Evolutionary conservation across 2,329 filamentous ascomycete species (phyloP), one percentile per base, ranked within the genome.

Genomic region (Blumeria hordei): DNA sequence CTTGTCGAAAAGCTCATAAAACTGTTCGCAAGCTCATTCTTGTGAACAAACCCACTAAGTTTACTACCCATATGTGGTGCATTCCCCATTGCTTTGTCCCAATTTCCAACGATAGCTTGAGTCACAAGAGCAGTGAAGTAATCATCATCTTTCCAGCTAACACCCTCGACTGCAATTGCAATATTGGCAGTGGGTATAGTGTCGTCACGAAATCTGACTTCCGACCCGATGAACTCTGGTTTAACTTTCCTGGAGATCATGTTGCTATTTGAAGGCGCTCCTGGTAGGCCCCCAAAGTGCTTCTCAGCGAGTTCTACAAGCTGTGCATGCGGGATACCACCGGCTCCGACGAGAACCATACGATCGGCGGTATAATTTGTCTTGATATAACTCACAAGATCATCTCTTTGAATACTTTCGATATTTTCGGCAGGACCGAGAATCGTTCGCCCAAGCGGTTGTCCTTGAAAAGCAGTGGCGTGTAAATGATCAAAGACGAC

Each of bases 1-100:
- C 87, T 94, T 62, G 92, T 98, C 62, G 88, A 95, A 75, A 98
- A 98, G 75, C 86, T 94, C 93, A 98, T 98, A 78, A 95, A 98
- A 80, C 88, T 95, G 76, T 94, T 98, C 71, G 92, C 92, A 59
- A 98, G 79, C 70, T 88, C 83, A 73, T 96, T 80, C 72, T 94
- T 82, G 77, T 93, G 85, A 63, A 98, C 83, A 66, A 92, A 87
- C 61, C 83, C 81, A 75, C 87, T 94, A 65, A 98, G 86, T 78
- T 93, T 95, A 85, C 88, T 94, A 65, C 93, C 92, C 67, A 95
- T 83, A 75, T 95, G 92, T 61, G 88, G 83, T 58, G 92, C 92
- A 71, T 92, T 94, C 67, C 93, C 92, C 81, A 96, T 90, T 63
- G 92, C 85, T 73, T 92, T 92, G 75, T 98, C 92, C 81, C 94